Conservation (phyloP, 441 rosid species). For the Erysimum cheiri region DNA sequence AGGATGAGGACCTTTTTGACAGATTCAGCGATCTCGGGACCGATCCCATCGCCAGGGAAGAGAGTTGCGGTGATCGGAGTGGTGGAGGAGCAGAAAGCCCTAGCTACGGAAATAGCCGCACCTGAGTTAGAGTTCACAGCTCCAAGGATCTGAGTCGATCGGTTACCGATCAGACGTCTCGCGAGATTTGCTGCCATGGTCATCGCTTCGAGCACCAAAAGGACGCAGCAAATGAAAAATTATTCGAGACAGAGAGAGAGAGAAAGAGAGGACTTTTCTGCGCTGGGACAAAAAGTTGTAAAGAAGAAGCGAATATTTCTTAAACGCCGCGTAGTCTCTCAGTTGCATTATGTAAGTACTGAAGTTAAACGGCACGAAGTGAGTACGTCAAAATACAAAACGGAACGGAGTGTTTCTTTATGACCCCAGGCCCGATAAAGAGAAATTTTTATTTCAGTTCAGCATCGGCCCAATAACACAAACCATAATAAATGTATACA, state of each 20-base stretch:
- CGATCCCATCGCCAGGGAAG: conserved; percentile 96
- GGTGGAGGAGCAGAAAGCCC: conserved; percentile 57
- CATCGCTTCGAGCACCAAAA: conserved; percentile 36
- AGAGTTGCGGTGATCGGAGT: conserved; percentile 81
- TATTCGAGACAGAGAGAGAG: conserved; percentile 5
- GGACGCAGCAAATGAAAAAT: conserved; percentile 24
- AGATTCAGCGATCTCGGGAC: conserved; percentile 97
- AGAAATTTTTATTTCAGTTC: neutral
- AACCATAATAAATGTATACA: neutral
- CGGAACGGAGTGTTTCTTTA: neutral
- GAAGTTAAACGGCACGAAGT: conserved; percentile 13
- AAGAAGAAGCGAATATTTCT: conserved; percentile 27
- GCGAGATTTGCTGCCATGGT: conserved; percentile 73
- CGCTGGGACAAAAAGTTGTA: conserved; percentile 21
- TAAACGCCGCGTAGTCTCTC: conserved; percentile 29
- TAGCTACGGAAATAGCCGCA: conserved; percentile 39
- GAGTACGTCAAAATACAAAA: neutral
- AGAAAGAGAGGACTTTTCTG: conserved; percentile 38
- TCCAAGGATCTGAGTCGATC: conserved; percentile 56
- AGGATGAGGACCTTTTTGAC: conserved; percentile 69
- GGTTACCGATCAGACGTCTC: conserved; percentile 59
- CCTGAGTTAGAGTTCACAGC: conserved; percentile 39
- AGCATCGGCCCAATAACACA: conserved; percentile 22
- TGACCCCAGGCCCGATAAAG: conserved; percentile 18
- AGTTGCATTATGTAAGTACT: neutral